A percentile compares a stretch with the other conserved stretches of the same genome.
These are phyloP conservation scores for Cucumis hystrix DNA, from an alignment of 306 rosid genomes.

Conservation along the genomic window DNA sequence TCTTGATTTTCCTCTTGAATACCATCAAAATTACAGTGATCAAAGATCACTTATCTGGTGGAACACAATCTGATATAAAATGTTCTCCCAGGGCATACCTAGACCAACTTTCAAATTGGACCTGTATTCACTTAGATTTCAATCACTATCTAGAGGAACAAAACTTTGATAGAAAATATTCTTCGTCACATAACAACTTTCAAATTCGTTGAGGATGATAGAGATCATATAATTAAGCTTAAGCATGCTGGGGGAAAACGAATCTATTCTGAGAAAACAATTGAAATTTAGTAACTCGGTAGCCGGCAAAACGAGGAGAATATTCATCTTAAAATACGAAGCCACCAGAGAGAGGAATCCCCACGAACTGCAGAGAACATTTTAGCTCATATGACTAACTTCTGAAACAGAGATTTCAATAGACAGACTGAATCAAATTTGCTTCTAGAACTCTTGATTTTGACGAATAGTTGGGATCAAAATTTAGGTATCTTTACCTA, in stretches of 20 bases:
- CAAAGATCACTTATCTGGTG: neutral
- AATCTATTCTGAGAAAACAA: constrained; percentile 59
- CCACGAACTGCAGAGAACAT: too few species aligned
- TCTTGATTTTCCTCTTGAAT: neutral
- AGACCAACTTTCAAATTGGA: neutral
- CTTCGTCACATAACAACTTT: neutral
- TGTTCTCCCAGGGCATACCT: neutral
- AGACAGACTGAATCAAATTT: constrained; percentile 41
- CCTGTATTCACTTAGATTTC: neutral
- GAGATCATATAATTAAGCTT: neutral
- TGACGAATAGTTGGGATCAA: constrained; percentile 62
- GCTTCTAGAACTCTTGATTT: constrained; percentile 53
- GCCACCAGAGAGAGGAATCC: neutral
- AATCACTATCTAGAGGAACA: neutral
- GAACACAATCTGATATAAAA: neutral
- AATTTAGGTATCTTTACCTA: constrained; percentile 62
- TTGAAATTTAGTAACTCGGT: constrained; percentile 70
- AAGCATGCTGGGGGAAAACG: neutral
- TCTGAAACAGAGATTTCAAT: constrained; percentile 50
- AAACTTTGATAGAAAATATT: neutral
- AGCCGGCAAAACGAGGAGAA: constrained; percentile 62
- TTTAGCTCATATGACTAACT: constrained; percentile 8
- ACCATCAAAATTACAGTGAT: neutral
- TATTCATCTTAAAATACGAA: constrained; percentile 45
- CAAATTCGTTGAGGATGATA: neutral